Conservation (phyloP, 2,329 filamentous ascomycete genomes). For the Stachybotrys chlorohalonatus region DNA sequence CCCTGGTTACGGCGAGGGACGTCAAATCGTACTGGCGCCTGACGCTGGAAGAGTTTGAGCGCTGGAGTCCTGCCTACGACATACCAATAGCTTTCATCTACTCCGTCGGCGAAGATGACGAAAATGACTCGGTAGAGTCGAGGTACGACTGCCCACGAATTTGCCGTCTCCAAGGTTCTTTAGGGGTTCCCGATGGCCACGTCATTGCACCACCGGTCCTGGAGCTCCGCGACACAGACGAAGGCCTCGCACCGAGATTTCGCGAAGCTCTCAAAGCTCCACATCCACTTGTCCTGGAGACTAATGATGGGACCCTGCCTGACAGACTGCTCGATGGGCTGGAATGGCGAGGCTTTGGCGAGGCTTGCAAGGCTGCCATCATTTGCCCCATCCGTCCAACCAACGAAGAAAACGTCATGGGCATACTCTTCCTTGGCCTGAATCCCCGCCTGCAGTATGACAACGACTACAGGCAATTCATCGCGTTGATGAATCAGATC, state of each 20-base stretch:
- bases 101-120: slow-evolving; percentile 32
- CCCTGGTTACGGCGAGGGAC: slow-evolving; percentile 30
- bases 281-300: slow-evolving; percentile 30
- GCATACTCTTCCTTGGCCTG: slow-evolving; percentile 59
- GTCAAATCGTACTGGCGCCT: slow-evolving; percentile 39
- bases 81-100: slow-evolving; percentile 43
- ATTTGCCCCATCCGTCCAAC: slow-evolving; percentile 61
- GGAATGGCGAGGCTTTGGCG: slow-evolving; percentile 53
- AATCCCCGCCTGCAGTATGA: slow-evolving; percentile 66
- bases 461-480: slow-evolving; percentile 61
- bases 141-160: slow-evolving; percentile 22
- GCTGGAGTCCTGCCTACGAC: slow-evolving; percentile 35
- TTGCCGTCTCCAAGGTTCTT: slow-evolving; percentile 33
- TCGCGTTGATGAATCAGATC: slow-evolving; percentile 45
- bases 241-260: slow-evolving; percentile 29
- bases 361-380: slow-evolving; percentile 55
- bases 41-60: slow-evolving; percentile 32
- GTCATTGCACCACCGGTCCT: slow-evolving; percentile 28
- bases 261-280: slow-evolving; percentile 26
- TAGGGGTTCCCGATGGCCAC: slow-evolving; percentile 36
- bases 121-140: slow-evolving; percentile 13
- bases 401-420: slow-evolving; percentile 56
- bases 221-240: slow-evolving; percentile 23
- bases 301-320: slow-evolving; percentile 45
- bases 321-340: slow-evolving; percentile 48